Evolutionary conservation across 208 protist genomes (phyloP).

Genomic region (Crithidia fasciculata): DNA sequence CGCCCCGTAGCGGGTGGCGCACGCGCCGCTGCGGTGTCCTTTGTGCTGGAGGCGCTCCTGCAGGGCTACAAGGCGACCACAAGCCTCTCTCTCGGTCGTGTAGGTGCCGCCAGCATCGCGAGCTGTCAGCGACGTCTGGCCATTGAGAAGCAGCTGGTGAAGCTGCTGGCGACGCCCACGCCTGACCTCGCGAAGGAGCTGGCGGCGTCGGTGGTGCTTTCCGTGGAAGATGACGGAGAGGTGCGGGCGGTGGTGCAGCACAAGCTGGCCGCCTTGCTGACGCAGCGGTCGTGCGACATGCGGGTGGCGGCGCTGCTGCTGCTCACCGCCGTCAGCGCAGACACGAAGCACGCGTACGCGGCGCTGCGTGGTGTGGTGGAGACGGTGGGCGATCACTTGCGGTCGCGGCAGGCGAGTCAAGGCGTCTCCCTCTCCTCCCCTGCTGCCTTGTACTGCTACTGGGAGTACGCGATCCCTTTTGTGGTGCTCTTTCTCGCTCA

Average conservation of each 20-base stretch:
- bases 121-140: slow-evolving; percentile 52
- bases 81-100: neutral
- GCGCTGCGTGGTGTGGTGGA: slow-evolving; percentile 52
- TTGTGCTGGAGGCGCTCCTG: slow-evolving; percentile 41
- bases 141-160: slow-evolving; percentile 61
- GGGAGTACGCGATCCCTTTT: slow-evolving; percentile 85
- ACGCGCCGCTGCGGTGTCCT: slow-evolving; percentile 15
- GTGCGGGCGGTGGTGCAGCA: slow-evolving; percentile 65
- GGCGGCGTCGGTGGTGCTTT: slow-evolving; percentile 65
- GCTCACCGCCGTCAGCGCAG: slow-evolving; percentile 72
- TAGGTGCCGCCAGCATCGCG: slow-evolving; percentile 17
- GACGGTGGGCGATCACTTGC: slow-evolving; percentile 57
- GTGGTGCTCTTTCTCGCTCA: slow-evolving; percentile 82
- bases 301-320: slow-evolving; percentile 72
- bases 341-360: slow-evolving; percentile 57
- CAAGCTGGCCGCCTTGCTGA: slow-evolving; percentile 50
- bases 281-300: slow-evolving; percentile 56
- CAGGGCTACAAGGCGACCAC: slow-evolving; percentile 37
- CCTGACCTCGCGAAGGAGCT: slow-evolving; percentile 64
- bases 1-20: slow-evolving; percentile 21
- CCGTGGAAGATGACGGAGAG: slow-evolving; percentile 58
- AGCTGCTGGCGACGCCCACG: slow-evolving; percentile 53
- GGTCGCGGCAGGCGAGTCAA: slow-evolving; percentile 41
- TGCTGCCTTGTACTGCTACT: slow-evolving; percentile 62
- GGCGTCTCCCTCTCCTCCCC: slow-evolving; percentile 52